Evolutionary conservation across 441 rosid species (phyloP).

Genomic region (Erysimum cheiri): DNA sequence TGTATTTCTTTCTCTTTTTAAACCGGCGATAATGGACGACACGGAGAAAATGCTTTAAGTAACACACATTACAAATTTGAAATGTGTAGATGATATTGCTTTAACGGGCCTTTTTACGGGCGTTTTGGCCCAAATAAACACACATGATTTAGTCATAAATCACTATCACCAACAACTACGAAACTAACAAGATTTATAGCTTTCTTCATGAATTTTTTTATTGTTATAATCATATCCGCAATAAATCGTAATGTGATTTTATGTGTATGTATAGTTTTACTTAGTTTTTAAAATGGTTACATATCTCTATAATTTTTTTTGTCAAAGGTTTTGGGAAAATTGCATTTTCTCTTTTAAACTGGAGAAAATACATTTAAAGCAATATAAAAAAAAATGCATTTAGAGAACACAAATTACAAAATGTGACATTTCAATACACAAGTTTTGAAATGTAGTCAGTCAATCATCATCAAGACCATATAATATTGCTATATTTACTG

Average conservation of each 20-base stretch:
- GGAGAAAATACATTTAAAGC: not conserved
- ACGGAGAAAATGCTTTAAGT: constrained; percentile 1
- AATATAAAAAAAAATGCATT: not conserved
- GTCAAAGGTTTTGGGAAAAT: not conserved
- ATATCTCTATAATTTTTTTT: not conserved
- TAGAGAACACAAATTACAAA: not conserved
- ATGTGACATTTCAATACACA: not conserved
- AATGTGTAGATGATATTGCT: not conserved
- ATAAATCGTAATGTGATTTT: too few relatives aligned
- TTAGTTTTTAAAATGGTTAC: not conserved
- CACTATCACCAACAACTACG: too few relatives aligned
- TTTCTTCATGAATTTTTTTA: too few relatives aligned
- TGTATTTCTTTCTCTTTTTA: constrained; percentile 10
- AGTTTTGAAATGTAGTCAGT: not conserved
- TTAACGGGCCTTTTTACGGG: not conserved
- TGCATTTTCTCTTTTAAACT: not conserved
- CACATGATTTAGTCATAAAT: too few relatives aligned
- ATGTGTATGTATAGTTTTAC: too few relatives aligned
- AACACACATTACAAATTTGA: constrained; percentile 2
- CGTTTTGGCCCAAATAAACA: not conserved
- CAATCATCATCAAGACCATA: not conserved
- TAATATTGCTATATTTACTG: not conserved
- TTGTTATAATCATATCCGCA: too few relatives aligned
- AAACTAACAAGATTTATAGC: too few relatives aligned
- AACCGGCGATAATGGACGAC: not conserved